phyloP scores from a whole-genome alignment of 306 rosid genomes.

The Medicago lupulina region DNA sequence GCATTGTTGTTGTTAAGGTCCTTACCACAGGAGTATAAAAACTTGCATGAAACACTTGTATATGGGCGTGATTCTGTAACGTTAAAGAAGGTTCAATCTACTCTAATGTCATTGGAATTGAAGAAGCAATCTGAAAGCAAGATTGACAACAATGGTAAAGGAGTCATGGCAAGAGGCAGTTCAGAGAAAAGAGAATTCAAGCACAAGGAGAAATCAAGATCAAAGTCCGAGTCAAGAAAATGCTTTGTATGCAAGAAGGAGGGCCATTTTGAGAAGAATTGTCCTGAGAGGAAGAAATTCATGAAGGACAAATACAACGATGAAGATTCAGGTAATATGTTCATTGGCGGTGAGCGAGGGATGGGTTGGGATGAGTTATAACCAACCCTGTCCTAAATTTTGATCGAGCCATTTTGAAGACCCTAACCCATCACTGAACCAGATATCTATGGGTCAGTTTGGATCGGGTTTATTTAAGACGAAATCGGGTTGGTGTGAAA shows the following conservation, averaged over 20 bases:
- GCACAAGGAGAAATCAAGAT: neutral
- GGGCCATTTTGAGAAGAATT: neutral
- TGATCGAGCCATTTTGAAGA: neutral
- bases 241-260: neutral
- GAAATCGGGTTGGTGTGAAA: neutral
- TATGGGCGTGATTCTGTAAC: neutral
- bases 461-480: too few relatives aligned
- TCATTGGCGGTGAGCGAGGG: neutral
- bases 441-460: too few relatives aligned
- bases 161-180: too few relatives aligned
- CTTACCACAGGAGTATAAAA: neutral
- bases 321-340: neutral
- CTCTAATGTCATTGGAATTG: neutral
- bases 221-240: neutral
- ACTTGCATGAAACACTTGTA: neutral
- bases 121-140: neutral
- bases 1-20: neutral
- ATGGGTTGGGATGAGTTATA: too few relatives aligned
- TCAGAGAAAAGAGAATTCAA: too few relatives aligned
- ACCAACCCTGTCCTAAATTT: neutral
- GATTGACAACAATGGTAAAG: too few relatives aligned
- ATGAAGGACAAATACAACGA: neutral
- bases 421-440: neutral
- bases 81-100: neutral
- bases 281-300: neutral